Conservation (phyloP, 2,329 filamentous ascomycete genomes). For the Xylaria digitata region DNA sequence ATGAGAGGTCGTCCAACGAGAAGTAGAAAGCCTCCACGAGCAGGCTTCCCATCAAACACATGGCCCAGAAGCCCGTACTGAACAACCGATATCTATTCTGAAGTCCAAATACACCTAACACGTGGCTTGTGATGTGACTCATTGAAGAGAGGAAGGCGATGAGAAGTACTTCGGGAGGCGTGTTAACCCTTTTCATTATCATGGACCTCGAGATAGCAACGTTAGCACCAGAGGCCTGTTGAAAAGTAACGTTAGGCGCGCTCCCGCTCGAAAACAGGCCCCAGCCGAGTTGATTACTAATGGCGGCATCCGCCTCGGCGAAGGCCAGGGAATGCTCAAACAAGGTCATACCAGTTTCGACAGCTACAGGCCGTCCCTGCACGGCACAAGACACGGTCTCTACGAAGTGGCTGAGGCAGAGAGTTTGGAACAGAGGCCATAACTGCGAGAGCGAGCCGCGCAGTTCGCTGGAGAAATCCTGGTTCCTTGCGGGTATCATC, state of each 20-base stretch:
- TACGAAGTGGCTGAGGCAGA: conserved; percentile 83
- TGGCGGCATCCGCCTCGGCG: conserved; percentile 90
- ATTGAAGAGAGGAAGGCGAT: conserved; percentile 89
- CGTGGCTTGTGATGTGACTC: conserved; percentile 87
- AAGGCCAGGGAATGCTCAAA: conserved; percentile 97
- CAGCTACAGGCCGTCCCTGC: conserved; percentile 81
- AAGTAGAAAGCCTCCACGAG: conserved; percentile 77
- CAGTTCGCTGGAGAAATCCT: conserved; percentile 65
- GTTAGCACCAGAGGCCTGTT: conserved; percentile 53
- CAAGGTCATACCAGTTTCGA: conserved; percentile 94
- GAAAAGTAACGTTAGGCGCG: conserved; percentile 57
- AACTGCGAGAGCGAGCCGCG: conserved; percentile 81
- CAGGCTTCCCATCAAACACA: conserved; percentile 90
- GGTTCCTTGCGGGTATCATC: conserved; percentile 72
- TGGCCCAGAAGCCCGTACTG: conserved; percentile 89
- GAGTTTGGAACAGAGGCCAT: conserved; percentile 79
- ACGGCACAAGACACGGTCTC: conserved; percentile 90
- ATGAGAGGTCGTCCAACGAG: conserved; percentile 68
- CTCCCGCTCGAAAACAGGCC: conserved; percentile 67
- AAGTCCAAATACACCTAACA: conserved; percentile 82
- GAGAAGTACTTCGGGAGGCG: conserved; percentile 86
- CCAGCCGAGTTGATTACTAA: conserved; percentile 82
- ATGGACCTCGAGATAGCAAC: conserved; percentile 70
- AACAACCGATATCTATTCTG: conserved; percentile 84
- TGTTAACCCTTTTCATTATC: conserved; percentile 84